Conservation (phyloP, 169 alveolate species). For the Eimeria falciformis region DNA sequence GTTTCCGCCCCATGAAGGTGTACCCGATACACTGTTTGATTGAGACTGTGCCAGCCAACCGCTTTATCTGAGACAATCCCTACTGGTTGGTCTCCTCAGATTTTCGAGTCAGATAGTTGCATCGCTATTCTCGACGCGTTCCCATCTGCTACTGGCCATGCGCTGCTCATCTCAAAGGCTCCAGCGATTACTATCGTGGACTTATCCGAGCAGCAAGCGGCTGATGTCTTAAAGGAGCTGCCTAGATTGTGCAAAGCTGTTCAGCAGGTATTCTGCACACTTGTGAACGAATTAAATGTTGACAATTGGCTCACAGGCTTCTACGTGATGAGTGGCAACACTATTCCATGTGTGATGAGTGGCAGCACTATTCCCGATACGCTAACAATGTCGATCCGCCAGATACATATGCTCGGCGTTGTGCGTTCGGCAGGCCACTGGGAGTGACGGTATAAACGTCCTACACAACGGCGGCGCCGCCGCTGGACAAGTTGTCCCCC, state of each 20-base stretch:
- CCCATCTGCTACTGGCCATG: slow-evolving; percentile 75
- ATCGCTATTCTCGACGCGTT: slow-evolving; percentile 78
- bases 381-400: too few species aligned
- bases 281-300: not conserved
- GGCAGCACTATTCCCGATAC: too few species aligned
- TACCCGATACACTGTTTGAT: too few species aligned
- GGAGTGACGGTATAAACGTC: slow-evolving; percentile 75
- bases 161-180: slow-evolving; percentile 75
- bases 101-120: slow-evolving; percentile 73
- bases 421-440: slow-evolving; percentile 60
- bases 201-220: slow-evolving; percentile 68
- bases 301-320: too few species aligned
- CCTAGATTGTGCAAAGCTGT: slow-evolving; percentile 78
- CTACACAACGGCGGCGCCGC: slow-evolving; percentile 77
- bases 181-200: slow-evolving; percentile 64
- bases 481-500: slow-evolving; percentile 77
- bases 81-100: not conserved
- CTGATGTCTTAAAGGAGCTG: slow-evolving; percentile 65
- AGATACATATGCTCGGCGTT: not conserved
- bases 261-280: slow-evolving; percentile 47
- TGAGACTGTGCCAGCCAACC: too few species aligned
- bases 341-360: too few species aligned
- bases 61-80: too few species aligned
- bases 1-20: too few species aligned
- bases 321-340: too few species aligned